Evolutionary conservation across 495 filamentous ascomycete species (phyloP), one percentile per base, ranked within the genome.

Genomic region (Aspergillus coremiiformis): DNA sequence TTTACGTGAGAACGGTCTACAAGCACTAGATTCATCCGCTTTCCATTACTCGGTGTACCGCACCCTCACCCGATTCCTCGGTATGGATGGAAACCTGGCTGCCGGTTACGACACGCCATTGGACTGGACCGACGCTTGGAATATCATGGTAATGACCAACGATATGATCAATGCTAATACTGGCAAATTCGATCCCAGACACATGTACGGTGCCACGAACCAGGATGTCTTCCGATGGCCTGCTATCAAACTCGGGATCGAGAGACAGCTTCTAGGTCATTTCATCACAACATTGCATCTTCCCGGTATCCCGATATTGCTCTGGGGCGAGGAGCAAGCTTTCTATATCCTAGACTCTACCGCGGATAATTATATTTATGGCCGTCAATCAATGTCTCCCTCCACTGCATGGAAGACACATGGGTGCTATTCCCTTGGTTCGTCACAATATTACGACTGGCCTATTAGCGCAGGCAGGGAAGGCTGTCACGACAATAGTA

Each of bases 151-250:
- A 8, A 61, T 70, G 39, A 82, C 78, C 14, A 86, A 88, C 56
- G 84, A 88, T 56, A 56, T 87, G 52, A 59, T 78, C 52, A 87
- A 86, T 52, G 71, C 81, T 5, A 82, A 84, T 60, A 85, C 78
- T 1, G 83, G 81, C 42, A 67, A 76, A 49, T 86, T 86, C 50
- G 84, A 88, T 57, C 84, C 84, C 4, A 74, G 85, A 12, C 84
- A 89, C 58, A 78, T 87, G 73, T 87, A 79, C 44, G 85, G 85
- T 23, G 74, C 73, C 2, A 84, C 81, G 5, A 87, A 87, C 57
- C 85, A 89, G 65, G 85, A 89, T 59, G 83, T 89, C 5, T 86
- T 89, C 63, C 77, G 84, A 8, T 89, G 85, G 85, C 84, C 85
- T 7, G 73, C 80, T 3, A 72, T 89, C 43, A 66, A 74, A n/a